Base-by-base conservation (phyloP, 2,329 filamentous ascomycete genomes). In the Anisogramma anomala region DNA sequence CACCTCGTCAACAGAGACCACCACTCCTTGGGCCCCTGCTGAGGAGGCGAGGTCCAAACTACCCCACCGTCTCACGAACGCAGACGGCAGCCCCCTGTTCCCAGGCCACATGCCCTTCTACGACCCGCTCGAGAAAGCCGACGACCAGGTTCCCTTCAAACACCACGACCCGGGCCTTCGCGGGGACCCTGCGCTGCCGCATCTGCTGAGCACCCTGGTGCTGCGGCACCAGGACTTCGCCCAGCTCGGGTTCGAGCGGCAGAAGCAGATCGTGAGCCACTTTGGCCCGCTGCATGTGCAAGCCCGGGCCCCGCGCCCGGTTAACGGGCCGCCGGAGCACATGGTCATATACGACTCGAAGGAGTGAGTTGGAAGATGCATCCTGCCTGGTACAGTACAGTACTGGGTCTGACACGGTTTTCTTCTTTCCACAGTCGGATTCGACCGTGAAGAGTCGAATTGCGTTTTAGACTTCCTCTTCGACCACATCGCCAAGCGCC, bases 391-490 rank as follows among this genome's bases (percentile, higher is more conserved):
- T 27, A 11, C n/a, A 4, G 10, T 27, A 10, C 8, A 3, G 25
- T 11, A 14, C 20, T 36, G n/a, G 25, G 4, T 5, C 25, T 6
- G 10, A 11, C 25, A 27, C n/a, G 25, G 4, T 27, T 27, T 13
- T 27, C 25, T 11, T 27, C 3, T 11, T 27, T 11, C 10, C n/a
- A 3, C 9, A 27, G 25, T 27, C 3, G 4, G 9, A 4, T 27
- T 27, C 25, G 25, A 27, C 25, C 4, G n/a, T 9, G 25, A 27
- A 13, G 79, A 83, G 55, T 77, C 71, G 6, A 79, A 82, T 43
- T 64, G 63, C 48, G 60, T 84, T 3, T 65, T 84, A 27, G 77
- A 78, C 49, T 82, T 83, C 61, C 59, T 84, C 7, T 82, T 73
- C 53, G 71, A 82, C 48, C 78, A 82, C 50, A 75, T 82, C 41